Percentiles rank a stretch among this genome's conserved stretches.
Evolutionary conservation across 345 rosid genomes (phyloP).

Genomic region (Turritis glabra): DNA sequence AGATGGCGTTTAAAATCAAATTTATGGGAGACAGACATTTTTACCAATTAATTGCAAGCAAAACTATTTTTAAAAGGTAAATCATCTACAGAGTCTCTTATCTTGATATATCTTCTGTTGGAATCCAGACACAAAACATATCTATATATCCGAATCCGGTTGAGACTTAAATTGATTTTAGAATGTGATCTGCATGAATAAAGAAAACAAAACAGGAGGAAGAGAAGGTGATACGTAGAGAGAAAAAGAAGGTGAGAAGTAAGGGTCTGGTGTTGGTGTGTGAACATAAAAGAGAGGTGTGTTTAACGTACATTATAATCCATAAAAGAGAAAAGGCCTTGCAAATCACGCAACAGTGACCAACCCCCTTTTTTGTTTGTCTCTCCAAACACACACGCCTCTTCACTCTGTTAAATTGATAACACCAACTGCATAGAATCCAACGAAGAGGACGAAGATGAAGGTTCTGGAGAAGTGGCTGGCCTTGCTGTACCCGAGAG

Average conservation of each 20-base stretch:
- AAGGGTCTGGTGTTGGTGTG: slow-evolving; percentile 41
- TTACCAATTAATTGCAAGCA: slow-evolving; percentile 1
- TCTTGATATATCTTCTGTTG: neutral
- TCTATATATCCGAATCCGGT: neutral
- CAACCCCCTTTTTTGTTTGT: neutral
- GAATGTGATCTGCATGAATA: slow-evolving; percentile 28
- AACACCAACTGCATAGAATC: neutral
- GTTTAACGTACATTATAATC: slow-evolving; percentile 38
- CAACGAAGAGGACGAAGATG: slow-evolving; percentile 14
- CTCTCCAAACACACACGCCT: slow-evolving; percentile 22
- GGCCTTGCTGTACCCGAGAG: slow-evolving; percentile 29
- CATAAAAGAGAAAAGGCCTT: slow-evolving; percentile 14
- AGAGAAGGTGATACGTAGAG: slow-evolving; percentile 33
- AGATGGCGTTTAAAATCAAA: slow-evolving; percentile 13
- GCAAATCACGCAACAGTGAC: slow-evolving; percentile 41
- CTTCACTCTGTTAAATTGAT: slow-evolving; percentile 33
- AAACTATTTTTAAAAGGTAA: slow-evolving; percentile 3
- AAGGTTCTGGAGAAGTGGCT: slow-evolving; percentile 35
- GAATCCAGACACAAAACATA: neutral
- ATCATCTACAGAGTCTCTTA: slow-evolving; percentile 8
- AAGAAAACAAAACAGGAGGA: slow-evolving; percentile 6
- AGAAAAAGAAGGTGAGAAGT: slow-evolving; percentile 41
- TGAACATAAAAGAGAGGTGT: slow-evolving; percentile 30
- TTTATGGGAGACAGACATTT: neutral
- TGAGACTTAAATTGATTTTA: neutral